Percentiles rank a stretch among this genome's conserved stretches.
These are phyloP conservation scores for Xylaria acuta DNA, from an alignment of 495 filamentous ascomycete genomes.

Conservation along the genomic window DNA sequence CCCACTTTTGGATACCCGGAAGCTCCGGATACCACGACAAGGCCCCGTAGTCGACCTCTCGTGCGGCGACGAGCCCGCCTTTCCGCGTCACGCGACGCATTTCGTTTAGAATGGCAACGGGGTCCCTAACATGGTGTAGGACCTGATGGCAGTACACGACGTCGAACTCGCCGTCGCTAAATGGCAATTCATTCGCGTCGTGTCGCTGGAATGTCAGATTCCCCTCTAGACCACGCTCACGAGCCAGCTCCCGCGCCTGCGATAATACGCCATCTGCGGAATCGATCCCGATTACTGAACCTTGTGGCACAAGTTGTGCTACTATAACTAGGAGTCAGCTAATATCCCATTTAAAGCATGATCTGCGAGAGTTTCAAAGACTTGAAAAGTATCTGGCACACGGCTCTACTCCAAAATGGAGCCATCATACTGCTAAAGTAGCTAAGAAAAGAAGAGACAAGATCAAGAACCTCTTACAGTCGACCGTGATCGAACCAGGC, in stretches of 20 bases:
- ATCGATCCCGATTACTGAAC: conserved; percentile 49
- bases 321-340: background rate
- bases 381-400: background rate
- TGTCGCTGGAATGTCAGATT: conserved; percentile 58
- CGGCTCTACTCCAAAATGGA: background rate
- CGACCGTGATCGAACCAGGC: conserved; percentile 61
- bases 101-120: conserved; percentile 51
- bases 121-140: conserved; percentile 54
- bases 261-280: conserved; percentile 36
- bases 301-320: conserved; percentile 54
- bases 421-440: background rate
- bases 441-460: background rate
- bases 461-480: conserved; percentile 35
- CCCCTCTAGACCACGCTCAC: conserved; percentile 44
- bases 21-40: conserved; percentile 56
- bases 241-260: conserved; percentile 47
- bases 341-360: background rate
- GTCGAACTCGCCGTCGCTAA: conserved; percentile 57
- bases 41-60: conserved; percentile 56
- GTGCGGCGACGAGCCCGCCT: conserved; percentile 58
- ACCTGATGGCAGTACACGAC: conserved; percentile 59
- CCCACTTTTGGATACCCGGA: conserved; percentile 49
- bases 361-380: background rate
- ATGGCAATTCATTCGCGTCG: conserved; percentile 54
- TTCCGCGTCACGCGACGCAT: conserved; percentile 57